A percentile compares a stretch with the other conserved stretches of the same genome.
Evolutionary conservation across 306 rosid species (phyloP).

Genomic region (Sicyos baderoa): DNA sequence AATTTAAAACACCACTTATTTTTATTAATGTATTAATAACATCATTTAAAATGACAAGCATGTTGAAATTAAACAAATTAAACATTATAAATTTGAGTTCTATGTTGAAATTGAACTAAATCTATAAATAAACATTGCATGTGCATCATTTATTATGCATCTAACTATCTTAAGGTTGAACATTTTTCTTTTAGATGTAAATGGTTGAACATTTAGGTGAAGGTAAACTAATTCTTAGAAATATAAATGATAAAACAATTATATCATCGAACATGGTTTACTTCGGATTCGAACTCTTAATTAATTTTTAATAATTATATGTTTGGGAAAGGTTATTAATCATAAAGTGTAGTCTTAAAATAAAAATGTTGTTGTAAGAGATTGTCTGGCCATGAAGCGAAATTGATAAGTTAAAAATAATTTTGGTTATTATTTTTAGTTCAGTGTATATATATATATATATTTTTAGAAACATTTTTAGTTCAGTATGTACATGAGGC

Average conservation of each 20-base stretch:
- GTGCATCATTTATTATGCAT: conserved; percentile 7
- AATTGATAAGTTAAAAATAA: background rate
- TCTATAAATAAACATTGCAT: background rate
- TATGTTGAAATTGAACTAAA: background rate
- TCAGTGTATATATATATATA: too few species aligned
- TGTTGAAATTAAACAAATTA: too few species aligned
- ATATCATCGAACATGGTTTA: background rate
- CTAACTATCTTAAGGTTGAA: too few species aligned
- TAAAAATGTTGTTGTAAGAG: background rate
- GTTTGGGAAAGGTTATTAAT: background rate
- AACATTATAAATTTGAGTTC: too few species aligned
- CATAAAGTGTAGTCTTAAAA: background rate
- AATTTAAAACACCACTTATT: too few species aligned
- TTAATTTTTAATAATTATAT: background rate
- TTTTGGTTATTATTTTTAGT: background rate
- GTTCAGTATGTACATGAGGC: background rate
- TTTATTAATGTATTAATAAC: too few species aligned
- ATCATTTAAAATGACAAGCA: too few species aligned
- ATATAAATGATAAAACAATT: background rate
- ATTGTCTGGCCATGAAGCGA: background rate
- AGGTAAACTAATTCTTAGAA: background rate
- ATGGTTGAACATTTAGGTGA: background rate
- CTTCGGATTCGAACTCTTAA: background rate
- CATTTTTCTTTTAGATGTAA: too few species aligned
- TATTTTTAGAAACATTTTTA: too few species aligned